Evolutionary conservation across 2,329 filamentous ascomycete genomes (phyloP), one percentile per base, ranked within the genome.

Genomic region (Xylaria sp.): DNA sequence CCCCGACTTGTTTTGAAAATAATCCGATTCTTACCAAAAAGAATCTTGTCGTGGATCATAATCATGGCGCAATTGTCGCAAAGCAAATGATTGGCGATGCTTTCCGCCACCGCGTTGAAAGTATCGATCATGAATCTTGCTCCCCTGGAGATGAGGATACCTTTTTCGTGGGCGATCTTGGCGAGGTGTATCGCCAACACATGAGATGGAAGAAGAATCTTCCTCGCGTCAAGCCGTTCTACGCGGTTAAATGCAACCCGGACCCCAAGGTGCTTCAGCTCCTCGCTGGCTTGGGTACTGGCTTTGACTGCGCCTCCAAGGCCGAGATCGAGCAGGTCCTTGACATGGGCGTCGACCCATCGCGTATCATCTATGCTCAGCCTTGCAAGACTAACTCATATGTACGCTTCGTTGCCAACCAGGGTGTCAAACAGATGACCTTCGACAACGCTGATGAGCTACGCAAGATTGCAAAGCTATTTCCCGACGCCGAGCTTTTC

Each of bases 321-420:
- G 85, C 89, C 68, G 95, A 99, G 81, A 97, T 99, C 71, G 93
- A 99, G 77, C 88, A 93, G 77, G 90, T 97, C 64, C 84, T 98
- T 55, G 83, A 85, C 73, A 86, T 93, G 76, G 93, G 93, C 70
- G 85, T 96, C 68, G 89, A 91, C 74, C 91, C 95, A 11, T 87
- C 88, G 68, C 93, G 94, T 77, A 96, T 99, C 83, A 97, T 99
- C 80, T 99, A 98, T 75, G 95, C 95, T 51, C 95, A 99, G 81
- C 95, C 95, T 58, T 98, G 95, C 90, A 99, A 99, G 88, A 99
- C 95, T 73, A 96, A 95, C 81, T 97, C 94, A 48, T 98, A 97
- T 78, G 85, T 99, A 65, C 92, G 93, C 74, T 96, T 93, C 74
- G 95, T 96, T 67, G 88, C 90, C 73, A 85, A 87, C 74, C 83